A percentile compares a stretch with the other conserved stretches of the same genome.
Conservation (phyloP, 1,284 basidiomycete species). For the Marasmius oreades region DNA sequence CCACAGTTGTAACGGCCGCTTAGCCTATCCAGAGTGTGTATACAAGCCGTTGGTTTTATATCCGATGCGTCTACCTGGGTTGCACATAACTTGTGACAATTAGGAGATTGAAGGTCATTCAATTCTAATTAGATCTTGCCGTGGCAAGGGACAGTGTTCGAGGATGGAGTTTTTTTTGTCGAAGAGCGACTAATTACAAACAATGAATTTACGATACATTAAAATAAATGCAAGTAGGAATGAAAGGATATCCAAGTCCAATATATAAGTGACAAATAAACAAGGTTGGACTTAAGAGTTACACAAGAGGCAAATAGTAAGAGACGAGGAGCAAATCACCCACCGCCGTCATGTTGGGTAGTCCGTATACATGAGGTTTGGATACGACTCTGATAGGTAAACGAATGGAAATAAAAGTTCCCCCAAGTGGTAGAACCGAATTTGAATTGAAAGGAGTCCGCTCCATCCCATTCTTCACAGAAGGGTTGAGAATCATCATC, state of each 20-base stretch:
- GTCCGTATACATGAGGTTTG: constrained; percentile 2
- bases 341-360: background rate
- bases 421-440: background rate
- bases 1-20: constrained; percentile 13
- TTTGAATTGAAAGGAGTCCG: background rate
- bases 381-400: constrained; percentile 1
- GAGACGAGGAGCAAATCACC: background rate
- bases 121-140: no score
- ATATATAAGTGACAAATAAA: no score
- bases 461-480: background rate
- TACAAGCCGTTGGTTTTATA: constrained; percentile 28
- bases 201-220: no score
- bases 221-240: no score
- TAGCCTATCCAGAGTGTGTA: constrained; percentile 19
- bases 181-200: background rate
- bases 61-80: background rate
- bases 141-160: no score
- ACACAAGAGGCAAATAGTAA: no score
- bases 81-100: no score
- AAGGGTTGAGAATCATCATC: background rate
- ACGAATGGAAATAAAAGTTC: background rate
- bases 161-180: background rate
- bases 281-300: no score
- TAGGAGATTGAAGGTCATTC: no score
- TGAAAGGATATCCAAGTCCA: no score